These are phyloP conservation scores for Plectosphaerella sp. DNA, from an alignment of 2,329 filamentous ascomycete genomes.

Conservation along the genomic window DNA sequence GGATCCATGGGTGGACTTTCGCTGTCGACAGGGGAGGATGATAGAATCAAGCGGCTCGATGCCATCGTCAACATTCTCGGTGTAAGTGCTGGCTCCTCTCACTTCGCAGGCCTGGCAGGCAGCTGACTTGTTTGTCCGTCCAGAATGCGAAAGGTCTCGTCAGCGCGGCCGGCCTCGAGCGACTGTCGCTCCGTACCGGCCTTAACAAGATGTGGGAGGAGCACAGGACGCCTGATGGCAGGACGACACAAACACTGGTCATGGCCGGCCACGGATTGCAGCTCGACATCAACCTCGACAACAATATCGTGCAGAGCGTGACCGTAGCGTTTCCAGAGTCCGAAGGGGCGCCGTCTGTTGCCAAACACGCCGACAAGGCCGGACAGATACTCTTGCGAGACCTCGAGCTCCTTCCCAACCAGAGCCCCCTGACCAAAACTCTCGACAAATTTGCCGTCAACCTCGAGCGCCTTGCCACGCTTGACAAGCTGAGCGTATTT, in stretches of 20 bases:
- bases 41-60: slow-evolving; percentile 50
- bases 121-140: not conserved
- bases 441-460: slow-evolving; percentile 69
- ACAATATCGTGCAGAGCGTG: slow-evolving; percentile 59
- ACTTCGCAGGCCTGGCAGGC: slow-evolving; percentile 17
- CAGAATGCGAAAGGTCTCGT: slow-evolving; percentile 52
- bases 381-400: slow-evolving; percentile 62
- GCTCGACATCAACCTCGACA: slow-evolving; percentile 57
- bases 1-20: slow-evolving; percentile 30
- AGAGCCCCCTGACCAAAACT: slow-evolving; percentile 64
- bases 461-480: slow-evolving; percentile 61
- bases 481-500: slow-evolving; percentile 68
- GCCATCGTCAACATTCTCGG: slow-evolving; percentile 44
- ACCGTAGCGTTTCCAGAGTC: slow-evolving; percentile 60
- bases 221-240: slow-evolving; percentile 37
- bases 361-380: slow-evolving; percentile 56
- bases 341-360: slow-evolving; percentile 53
- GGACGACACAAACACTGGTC: slow-evolving; percentile 50
- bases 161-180: slow-evolving; percentile 70
- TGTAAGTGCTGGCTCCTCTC: slow-evolving; percentile 26
- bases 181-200: slow-evolving; percentile 63
- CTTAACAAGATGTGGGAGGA: slow-evolving; percentile 60
- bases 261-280: slow-evolving; percentile 59
- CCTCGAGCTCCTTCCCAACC: slow-evolving; percentile 53
- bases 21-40: slow-evolving; percentile 44